phyloP scores from a whole-genome alignment of 2,329 filamentous ascomycete genomes.

The Neofusicoccum cordaticola region DNA sequence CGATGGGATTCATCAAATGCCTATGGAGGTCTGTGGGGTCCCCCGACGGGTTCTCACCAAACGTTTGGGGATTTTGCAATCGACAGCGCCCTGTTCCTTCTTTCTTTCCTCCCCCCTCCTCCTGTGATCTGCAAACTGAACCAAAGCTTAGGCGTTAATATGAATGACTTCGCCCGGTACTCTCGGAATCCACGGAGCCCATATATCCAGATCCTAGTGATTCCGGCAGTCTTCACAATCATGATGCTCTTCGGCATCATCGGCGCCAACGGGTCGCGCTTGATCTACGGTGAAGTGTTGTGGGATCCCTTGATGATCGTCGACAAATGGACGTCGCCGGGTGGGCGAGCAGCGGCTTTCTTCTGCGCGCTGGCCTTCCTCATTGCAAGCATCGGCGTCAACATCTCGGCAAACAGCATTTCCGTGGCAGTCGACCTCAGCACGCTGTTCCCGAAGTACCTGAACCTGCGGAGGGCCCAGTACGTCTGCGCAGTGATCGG shows the following conservation, averaged over 20 bases:
- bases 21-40: too few relatives aligned
- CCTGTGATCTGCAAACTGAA: slow-evolving; percentile 25
- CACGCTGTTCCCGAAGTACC: slow-evolving; percentile 4
- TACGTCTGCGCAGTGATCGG: slow-evolving; percentile 20
- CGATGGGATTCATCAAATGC: too few relatives aligned
- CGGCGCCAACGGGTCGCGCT: slow-evolving; percentile 22
- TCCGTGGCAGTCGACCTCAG: slow-evolving; percentile 22
- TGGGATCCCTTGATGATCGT: slow-evolving; percentile 27
- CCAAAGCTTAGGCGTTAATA: slow-evolving; percentile 21
- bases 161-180: slow-evolving; percentile 22
- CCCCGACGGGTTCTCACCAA: too few relatives aligned
- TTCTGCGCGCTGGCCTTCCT: slow-evolving; percentile 20
- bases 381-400: slow-evolving; percentile 19
- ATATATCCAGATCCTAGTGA: slow-evolving; percentile 37
- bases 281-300: slow-evolving; percentile 22
- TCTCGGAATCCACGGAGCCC: slow-evolving; percentile 23
- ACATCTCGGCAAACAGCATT: slow-evolving; percentile 25
- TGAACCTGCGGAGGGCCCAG: slow-evolving; percentile 17
- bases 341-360: slow-evolving; percentile 23
- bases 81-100: too few relatives aligned
- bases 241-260: slow-evolving; percentile 28
- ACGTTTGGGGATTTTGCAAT: too few relatives aligned
- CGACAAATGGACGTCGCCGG: slow-evolving; percentile 21
- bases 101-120: not conserved
- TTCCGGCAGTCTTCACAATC: slow-evolving; percentile 29